Evolutionary conservation across 1,284 basidiomycete species (phyloP).

Genomic region (Butyriboletus pseudospeciosus): DNA sequence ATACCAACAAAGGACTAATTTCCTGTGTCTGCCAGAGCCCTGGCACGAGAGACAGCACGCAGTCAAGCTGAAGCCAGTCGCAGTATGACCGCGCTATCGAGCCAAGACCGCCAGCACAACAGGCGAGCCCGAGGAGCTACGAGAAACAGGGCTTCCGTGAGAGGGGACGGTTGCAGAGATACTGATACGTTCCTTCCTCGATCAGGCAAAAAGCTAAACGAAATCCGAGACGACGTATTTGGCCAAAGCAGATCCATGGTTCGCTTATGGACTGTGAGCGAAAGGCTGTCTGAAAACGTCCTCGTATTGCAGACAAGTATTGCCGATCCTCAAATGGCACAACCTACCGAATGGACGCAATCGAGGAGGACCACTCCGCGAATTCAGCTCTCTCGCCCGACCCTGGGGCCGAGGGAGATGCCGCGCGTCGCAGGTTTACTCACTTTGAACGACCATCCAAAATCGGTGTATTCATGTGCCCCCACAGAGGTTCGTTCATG

Average conservation of each 20-base stretch:
- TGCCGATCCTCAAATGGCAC: not conserved
- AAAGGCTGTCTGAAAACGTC: not conserved
- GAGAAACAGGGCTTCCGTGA: not conserved
- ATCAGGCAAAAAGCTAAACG: not conserved
- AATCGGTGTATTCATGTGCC: conserved; percentile 3
- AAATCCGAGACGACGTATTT: not conserved
- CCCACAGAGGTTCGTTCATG: conserved; percentile 1
- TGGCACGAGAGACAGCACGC: not conserved
- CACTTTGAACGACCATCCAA: not conserved
- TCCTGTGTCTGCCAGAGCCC: not conserved
- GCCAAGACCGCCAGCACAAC: conserved; percentile 1
- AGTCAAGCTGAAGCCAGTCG: not conserved
- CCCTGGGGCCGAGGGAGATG: not conserved
- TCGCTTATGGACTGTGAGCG: not conserved
- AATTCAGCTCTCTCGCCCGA: conserved; percentile 1
- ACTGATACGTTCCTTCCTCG: not conserved
- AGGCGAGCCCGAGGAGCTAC: not conserved
- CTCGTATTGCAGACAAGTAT: not conserved
- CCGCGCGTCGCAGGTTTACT: not conserved
- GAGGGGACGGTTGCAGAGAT: not conserved
- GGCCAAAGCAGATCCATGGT: not conserved
- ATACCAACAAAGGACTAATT: conserved; percentile 4
- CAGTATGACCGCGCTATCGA: conserved; percentile 2
- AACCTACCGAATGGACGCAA: conserved; percentile 4
- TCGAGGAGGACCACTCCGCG: conserved; percentile 23